Base-by-base conservation (phyloP, 164 flowering plant genomes). In the Brasenia schreberi region DNA sequence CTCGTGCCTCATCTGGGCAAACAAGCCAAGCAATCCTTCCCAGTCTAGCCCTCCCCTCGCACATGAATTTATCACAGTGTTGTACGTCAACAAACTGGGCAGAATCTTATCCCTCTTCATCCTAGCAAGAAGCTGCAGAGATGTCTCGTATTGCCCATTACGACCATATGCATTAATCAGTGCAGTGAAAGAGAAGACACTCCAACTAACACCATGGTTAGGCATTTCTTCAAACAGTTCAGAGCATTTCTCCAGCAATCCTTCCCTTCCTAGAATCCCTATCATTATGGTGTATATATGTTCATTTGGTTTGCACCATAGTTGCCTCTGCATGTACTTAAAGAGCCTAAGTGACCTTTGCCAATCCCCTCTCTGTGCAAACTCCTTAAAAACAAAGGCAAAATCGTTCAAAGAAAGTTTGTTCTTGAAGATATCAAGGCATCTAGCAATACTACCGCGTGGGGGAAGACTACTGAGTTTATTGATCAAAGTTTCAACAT, bases 291-390 rank as follows among this genome's bases (percentile, higher is more conserved):
- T 83, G 66, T 89, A 90, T 9, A 90, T 89, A 66, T 87, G 96
- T 63, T 93, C 96, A 69, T 87, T 90, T 1, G 98, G 97, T 77
- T 86, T 93, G 72, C 97, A 93, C 98, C 98, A 93, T 23, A 88
- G 75, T 75, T 93, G 98, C 18, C 98, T 79, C 79, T 90, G 98
- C 92, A 90, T 90, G 65, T 90, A 86, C 79, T 93, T 90, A 77
- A 93, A 93, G 62, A 93, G 80, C 3, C 98, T 81, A 7, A 93
- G 85, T 6, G 96, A 86, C 19, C 96, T 71, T 72, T 93, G 98
- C 97, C 98, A 93, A 66, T 93, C 98, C 2, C 96, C 92, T 27
- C 96, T 87, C 6, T 75, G 84, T 5, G 97, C 97, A 69, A 90
- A 90, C 69, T 93, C 98, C 75, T 83, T 86, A 76, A 93, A 93